Conservation (phyloP, 768 basidiomycete genomes). For the Calvatia gigantea region DNA sequence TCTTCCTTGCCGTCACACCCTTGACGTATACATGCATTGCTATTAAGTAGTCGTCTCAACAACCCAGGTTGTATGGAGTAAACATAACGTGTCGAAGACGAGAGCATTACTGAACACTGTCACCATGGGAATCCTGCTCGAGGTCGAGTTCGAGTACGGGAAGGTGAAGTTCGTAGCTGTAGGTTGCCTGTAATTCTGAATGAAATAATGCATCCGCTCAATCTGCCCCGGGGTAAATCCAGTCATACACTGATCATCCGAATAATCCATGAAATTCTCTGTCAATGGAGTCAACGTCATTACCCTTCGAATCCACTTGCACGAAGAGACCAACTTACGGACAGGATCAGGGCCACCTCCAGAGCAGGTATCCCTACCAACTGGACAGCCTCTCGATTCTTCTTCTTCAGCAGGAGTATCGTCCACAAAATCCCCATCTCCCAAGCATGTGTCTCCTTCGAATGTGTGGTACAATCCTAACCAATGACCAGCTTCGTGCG, state of each 20-base stretch:
- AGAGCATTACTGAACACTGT: no score
- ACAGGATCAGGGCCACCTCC: slow-evolving; percentile 35
- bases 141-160: slow-evolving; percentile 2
- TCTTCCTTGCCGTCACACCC: no score
- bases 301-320: not conserved
- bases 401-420: slow-evolving; percentile 40
- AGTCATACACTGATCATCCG: slow-evolving; percentile 41
- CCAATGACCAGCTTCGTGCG: slow-evolving; percentile 51
- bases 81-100: no score
- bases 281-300: not conserved
- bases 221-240: slow-evolving; percentile 42
- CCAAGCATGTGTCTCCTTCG: slow-evolving; percentile 27
- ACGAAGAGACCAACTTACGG: slow-evolving; percentile 22
- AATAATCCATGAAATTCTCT: slow-evolving; percentile 50
- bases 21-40: no score
- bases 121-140: no score
- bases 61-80: no score
- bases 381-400: slow-evolving; percentile 34
- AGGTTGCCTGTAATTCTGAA: slow-evolving; percentile 12
- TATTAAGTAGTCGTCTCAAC: no score
- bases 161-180: not conserved
- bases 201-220: slow-evolving; percentile 26
- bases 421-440: slow-evolving; percentile 35
- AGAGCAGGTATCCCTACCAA: slow-evolving; percentile 27
- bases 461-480: slow-evolving; percentile 48